Evolutionary conservation across 2,329 filamentous ascomycete species (phyloP), one percentile per base, ranked within the genome.

Genomic region (Talaromyces sp.): DNA sequence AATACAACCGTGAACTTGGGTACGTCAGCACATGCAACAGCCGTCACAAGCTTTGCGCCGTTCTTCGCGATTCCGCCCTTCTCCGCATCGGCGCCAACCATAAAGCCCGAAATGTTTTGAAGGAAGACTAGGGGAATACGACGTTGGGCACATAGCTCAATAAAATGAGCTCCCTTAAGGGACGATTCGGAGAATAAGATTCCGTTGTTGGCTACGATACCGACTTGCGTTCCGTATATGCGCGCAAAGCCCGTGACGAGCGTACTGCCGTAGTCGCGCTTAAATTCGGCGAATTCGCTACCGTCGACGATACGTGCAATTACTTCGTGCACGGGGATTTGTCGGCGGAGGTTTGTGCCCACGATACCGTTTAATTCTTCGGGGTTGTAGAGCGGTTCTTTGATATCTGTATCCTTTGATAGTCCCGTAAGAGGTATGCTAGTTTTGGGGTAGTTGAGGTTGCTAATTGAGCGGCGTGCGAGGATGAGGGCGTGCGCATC

Each of bases 41-140:
- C 95, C 2, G 93, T 96, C 33, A 98, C 95, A 19, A 99, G 87
- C 81, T 99, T 98, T 6, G 95, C 95, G 47, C 95, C 95, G 74
- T 98, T 96, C 84, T 98, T 98, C 63, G 95, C 95, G 71, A 99
- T 98, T 13, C 95, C 95, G 61, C 94, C 94, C 63, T 90, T 90
- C 80, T 99, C 95, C 0, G 94, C 93, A 72, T 95, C 92, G 19
- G 88, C 86, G 50, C 95, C 95, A 37, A 99, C 95, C 95, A 99
- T 99, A 85, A 99, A 99, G 50, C 95, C 95, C 6, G 89, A 90
- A 75, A 99, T 98, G 78, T 99, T 98, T 77, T 99, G 95, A 22
- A 99, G 82, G 80, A 98, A 98, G 60, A 98, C 85, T 10, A 98
- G 83, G 0, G 95, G 94, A 64, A 98, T 91, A 62, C 91, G 88